Percentiles rank a stretch among this genome's conserved stretches.
These are phyloP conservation scores for Trichoderma afroharzianum DNA, from an alignment of 2,329 filamentous ascomycete genomes.

Conservation along the genomic window DNA sequence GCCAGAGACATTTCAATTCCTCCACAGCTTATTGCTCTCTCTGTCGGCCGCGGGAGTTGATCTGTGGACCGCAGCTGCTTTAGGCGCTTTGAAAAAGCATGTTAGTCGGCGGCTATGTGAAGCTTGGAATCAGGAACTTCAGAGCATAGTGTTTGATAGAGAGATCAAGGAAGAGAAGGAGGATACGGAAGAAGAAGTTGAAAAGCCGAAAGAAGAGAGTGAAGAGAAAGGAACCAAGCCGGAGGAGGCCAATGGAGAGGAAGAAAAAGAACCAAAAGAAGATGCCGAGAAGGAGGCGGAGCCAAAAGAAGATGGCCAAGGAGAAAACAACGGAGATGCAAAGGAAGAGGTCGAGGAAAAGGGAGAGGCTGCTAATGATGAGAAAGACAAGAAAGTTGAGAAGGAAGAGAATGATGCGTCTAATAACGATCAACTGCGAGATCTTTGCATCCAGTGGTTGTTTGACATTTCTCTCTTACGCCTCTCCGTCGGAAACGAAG, in stretches of 20 bases:
- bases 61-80: slow-evolving; percentile 72
- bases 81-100: slow-evolving; percentile 58
- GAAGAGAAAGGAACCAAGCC: not conserved
- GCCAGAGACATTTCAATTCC: slow-evolving; percentile 66
- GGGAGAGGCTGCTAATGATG: slow-evolving; percentile 10
- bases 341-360: slow-evolving; percentile 18
- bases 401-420: not conserved
- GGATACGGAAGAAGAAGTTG: slow-evolving; percentile 7
- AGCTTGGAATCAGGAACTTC: slow-evolving; percentile 45
- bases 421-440: slow-evolving; percentile 33
- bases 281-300: slow-evolving; percentile 14
- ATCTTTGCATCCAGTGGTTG: slow-evolving; percentile 57
- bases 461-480: slow-evolving; percentile 56
- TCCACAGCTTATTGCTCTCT: slow-evolving; percentile 59
- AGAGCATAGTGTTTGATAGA: slow-evolving; percentile 20
- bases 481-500: slow-evolving; percentile 39
- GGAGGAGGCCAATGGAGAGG: slow-evolving; percentile 1
- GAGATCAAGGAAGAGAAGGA: slow-evolving; percentile 18
- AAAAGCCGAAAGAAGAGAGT: slow-evolving; percentile 12
- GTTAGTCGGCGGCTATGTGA: slow-evolving; percentile 50
- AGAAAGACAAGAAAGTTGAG: not conserved
- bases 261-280: slow-evolving; percentile 17
- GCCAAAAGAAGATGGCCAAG: slow-evolving; percentile 17
- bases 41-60: slow-evolving; percentile 74
- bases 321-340: slow-evolving; percentile 6